phyloP scores from a whole-genome alignment of 805 yeast species.

The Wickerhamomyces canadensis region DNA sequence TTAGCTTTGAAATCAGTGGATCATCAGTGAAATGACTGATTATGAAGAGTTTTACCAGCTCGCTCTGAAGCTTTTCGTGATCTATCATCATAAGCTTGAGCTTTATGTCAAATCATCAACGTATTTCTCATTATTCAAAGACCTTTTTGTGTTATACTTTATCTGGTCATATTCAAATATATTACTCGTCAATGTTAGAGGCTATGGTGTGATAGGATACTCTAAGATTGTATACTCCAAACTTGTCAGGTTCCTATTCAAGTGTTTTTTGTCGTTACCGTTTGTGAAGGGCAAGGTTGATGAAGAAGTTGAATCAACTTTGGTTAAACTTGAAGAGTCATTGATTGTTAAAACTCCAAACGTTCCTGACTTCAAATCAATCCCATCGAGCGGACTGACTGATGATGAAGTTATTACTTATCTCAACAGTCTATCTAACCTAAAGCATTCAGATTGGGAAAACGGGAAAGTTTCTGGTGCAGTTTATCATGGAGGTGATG shows the following conservation, averaged over 20 bases:
- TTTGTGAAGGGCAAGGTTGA: conserved; percentile 51
- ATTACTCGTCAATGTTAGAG: conserved; percentile 20
- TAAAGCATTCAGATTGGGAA: conserved; percentile 77
- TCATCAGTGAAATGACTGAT: too few species aligned
- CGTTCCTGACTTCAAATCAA: conserved; percentile 35
- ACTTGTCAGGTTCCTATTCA: conserved; percentile 23
- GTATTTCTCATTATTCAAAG: too few species aligned
- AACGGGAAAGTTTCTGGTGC: conserved; percentile 90
- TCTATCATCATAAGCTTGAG: too few species aligned
- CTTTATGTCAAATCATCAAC: too few species aligned
- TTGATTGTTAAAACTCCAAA: conserved; percentile 50
- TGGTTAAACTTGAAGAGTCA: conserved; percentile 45
- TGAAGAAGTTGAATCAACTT: conserved; percentile 46
- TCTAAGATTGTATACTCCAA: conserved; percentile 2
- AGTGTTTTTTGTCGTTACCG: conserved; percentile 40
- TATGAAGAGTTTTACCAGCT: too few species aligned
- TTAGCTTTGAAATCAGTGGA: too few species aligned
- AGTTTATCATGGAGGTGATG: conserved; percentile 92
- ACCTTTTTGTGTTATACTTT: neutral
- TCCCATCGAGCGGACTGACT: conserved; percentile 61
- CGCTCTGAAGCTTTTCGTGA: too few species aligned
- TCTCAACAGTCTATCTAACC: conserved; percentile 40
- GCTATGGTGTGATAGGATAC: conserved; percentile 37
- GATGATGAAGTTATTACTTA: conserved; percentile 41
- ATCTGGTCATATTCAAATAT: neutral